Evolutionary conservation across 2,329 filamentous ascomycete species (phyloP), one percentile per base, ranked within the genome.

Genomic region (Nothopassalora personata): DNA sequence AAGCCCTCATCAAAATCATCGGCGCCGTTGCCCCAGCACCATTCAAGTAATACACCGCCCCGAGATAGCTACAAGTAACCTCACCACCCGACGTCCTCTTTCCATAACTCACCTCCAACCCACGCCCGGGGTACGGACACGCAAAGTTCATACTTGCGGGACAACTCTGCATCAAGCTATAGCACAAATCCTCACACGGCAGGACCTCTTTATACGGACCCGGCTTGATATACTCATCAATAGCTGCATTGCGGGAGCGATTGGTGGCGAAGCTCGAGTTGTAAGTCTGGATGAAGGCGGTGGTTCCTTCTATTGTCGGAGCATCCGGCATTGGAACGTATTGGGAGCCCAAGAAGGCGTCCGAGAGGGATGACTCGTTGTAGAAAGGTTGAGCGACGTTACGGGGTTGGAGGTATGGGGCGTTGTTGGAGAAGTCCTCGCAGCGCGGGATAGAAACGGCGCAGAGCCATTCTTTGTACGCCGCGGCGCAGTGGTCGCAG

Each of bases 381-480:
- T 67, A 67, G 57, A 69, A 71, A 1, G 59, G 19, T 54, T 73
- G 84, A 33, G 80, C 84, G 55, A 91, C 82, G 68, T 93, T 94
- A 49, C 94, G 88, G 19, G 81, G 78, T 60, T 86, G 83, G 2
- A 91, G 80, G 69, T 77, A 85, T 1, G 79, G 55, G 13, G 79
- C 77, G 1, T 73, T 68, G 52, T 80, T 83, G 53, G 81, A 83
- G 68, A 89, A 94, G 75, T 97, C 93, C 69, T 90, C 87, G 77
- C 94, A 99, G 31, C 92, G 89, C 1, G 94, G 94, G 62, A 99
- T 94, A 15, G 86, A 88, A 30, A 97, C 91, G 27, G 90, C 89
- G 77, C 94, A 99, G 19, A 99, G 86, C 94, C 94, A 99, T 69
- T 86, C 81, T 73, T 95, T 97, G 81, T 99, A 99, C 8, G 91